Percentiles rank a stretch among this genome's conserved stretches.
These are phyloP conservation scores for Paecilomyces sp. DNA, from an alignment of 2,329 filamentous ascomycete genomes.

Conservation along the genomic window DNA sequence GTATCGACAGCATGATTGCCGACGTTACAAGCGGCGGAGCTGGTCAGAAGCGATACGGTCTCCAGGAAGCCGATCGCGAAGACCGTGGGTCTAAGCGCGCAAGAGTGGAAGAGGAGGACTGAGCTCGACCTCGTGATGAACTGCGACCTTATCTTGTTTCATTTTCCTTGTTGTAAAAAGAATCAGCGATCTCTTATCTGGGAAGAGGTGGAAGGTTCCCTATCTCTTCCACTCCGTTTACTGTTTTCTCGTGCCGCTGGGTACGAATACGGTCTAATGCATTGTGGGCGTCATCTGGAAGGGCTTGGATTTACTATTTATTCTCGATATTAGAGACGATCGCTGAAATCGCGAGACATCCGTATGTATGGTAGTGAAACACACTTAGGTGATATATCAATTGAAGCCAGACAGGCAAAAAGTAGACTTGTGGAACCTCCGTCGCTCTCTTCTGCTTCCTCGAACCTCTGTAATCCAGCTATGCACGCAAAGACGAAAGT, in stretches of 20 bases:
- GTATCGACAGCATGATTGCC: constrained; percentile 86
- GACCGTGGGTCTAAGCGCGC: constrained; percentile 57
- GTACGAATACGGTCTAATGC: constrained; percentile 12
- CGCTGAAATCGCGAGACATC: not conserved
- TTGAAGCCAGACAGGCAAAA: not conserved
- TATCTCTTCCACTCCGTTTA: not conserved
- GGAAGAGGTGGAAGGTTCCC: not conserved
- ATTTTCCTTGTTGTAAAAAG: not conserved
- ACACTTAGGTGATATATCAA: not conserved
- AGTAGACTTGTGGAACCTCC: not conserved
- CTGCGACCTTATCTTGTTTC: not conserved
- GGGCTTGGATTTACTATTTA: constrained; percentile 7
- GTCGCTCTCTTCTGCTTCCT: no score
- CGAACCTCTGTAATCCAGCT: not conserved
- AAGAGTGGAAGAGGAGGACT: constrained; percentile 63
- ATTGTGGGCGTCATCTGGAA: constrained; percentile 22
- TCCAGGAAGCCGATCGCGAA: constrained; percentile 31
- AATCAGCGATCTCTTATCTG: not conserved
- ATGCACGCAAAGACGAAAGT: not conserved
- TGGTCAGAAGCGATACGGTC: constrained; percentile 38
- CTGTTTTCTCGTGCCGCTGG: not conserved
- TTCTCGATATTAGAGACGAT: not conserved
- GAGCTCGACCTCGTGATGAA: not conserved
- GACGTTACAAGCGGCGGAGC: constrained; percentile 60
- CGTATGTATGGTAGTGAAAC: not conserved